Conservation (phyloP, 108 stramenopile genomes). For the Craspedostauros australis region DNA sequence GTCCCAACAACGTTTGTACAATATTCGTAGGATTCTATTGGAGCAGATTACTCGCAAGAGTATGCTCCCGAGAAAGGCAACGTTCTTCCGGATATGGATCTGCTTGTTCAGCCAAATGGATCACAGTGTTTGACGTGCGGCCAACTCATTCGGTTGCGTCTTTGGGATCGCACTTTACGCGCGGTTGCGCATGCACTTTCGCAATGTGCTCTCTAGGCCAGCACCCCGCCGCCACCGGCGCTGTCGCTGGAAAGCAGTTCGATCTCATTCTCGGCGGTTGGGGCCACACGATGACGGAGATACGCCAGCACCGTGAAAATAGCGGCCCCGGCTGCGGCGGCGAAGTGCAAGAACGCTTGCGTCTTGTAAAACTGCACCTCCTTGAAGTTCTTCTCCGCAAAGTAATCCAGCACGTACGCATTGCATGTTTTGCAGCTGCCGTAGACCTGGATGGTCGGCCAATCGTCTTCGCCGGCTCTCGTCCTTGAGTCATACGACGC, state of each 20-base stretch:
- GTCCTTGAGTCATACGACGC: constrained; percentile 1
- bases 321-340: constrained; percentile 13
- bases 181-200: too few species aligned
- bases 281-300: constrained; percentile 23
- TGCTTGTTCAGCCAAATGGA: too few species aligned
- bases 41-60: too few species aligned
- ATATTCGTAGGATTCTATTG: too few species aligned
- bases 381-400: constrained; percentile 38
- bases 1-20: too few species aligned
- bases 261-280: constrained; percentile 35
- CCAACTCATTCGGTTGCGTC: too few species aligned
- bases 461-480: constrained; percentile 33
- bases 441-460: constrained; percentile 39
- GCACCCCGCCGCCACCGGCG: constrained; percentile 19
- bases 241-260: constrained; percentile 28
- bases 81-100: too few species aligned
- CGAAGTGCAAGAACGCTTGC: constrained; percentile 19
- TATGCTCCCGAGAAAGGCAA: too few species aligned
- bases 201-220: constrained; percentile 10
- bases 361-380: constrained; percentile 18
- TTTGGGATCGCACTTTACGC: too few species aligned
- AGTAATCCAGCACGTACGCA: constrained; percentile 42
- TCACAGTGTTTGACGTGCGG: too few species aligned
- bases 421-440: constrained; percentile 42
- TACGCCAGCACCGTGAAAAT: constrained; percentile 11